A percentile compares a stretch with the other conserved stretches of the same genome.
Conservation (phyloP, 768 basidiomycete genomes). For the Russula vinacea region DNA sequence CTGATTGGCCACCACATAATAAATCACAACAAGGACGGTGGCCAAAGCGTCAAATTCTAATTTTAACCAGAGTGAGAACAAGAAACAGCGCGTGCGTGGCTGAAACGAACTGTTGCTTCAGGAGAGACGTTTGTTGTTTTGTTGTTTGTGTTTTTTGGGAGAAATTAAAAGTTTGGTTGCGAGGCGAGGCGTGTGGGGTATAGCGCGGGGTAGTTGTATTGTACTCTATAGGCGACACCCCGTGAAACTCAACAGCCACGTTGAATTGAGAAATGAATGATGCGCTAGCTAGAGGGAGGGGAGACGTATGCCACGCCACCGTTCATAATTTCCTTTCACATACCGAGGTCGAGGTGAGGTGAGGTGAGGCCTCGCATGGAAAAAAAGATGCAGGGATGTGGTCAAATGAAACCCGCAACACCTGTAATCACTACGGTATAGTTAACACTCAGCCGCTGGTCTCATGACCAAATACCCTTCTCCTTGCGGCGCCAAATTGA, state of each 20-base stretch:
- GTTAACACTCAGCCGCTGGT: not conserved
- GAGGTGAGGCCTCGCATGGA: slow-evolving; percentile 6
- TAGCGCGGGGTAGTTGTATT: slow-evolving; percentile 25
- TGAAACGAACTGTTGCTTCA: slow-evolving; percentile 18
- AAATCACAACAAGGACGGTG: not conserved
- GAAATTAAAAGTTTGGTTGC: slow-evolving; percentile 13
- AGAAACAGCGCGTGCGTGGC: slow-evolving; percentile 9
- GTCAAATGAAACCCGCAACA: slow-evolving; percentile 1
- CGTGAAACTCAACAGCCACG: slow-evolving; percentile 5
- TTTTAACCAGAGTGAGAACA: slow-evolving; percentile 21
- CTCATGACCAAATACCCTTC: slow-evolving; percentile 18
- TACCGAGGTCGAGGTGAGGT: slow-evolving; percentile 3
- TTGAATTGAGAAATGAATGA: not conserved
- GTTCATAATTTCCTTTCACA: not conserved
- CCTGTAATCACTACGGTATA: not conserved
- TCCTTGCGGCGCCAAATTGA: slow-evolving; percentile 22
- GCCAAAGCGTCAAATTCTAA: slow-evolving; percentile 7
- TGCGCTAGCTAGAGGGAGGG: not conserved
- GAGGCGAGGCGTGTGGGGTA: slow-evolving; percentile 23
- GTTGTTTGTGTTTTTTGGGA: not conserved
- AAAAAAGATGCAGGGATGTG: not conserved
- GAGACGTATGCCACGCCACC: slow-evolving; percentile 6
- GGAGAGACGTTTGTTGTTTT: slow-evolving; percentile 18
- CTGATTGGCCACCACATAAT: slow-evolving; percentile 6
- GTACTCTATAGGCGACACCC: not conserved